phyloP scores from a whole-genome alignment of 75 land plant genomes.

The Pinus albicaulis region DNA sequence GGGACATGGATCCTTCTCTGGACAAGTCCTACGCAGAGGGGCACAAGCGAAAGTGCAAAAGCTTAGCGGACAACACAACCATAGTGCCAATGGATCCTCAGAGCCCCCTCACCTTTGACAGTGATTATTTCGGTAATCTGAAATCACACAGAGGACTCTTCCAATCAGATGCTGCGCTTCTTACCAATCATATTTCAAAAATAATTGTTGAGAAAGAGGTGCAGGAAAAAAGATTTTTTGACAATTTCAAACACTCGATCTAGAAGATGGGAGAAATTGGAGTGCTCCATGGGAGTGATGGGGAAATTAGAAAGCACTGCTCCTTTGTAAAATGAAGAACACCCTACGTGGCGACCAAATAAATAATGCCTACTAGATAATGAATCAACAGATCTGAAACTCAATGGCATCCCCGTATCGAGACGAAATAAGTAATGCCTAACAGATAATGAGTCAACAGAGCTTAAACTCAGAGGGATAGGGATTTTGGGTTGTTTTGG shows the following conservation, averaged over 20 bases:
- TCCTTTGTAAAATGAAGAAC: background rate
- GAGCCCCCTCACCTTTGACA: background rate
- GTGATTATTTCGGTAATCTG: background rate
- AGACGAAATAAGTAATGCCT: no score
- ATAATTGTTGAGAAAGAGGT: background rate
- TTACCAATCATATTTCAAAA: background rate
- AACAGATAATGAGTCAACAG: no score
- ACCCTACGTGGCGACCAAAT: no score
- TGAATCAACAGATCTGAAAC: no score
- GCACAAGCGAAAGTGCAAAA: conserved; percentile 1
- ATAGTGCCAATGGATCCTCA: conserved; percentile 3
- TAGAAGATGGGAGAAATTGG: conserved; percentile 32
- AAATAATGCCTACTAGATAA: no score
- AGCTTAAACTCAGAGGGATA: no score
- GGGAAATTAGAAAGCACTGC: conserved; percentile 11
- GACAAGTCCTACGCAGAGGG: conserved; percentile 9
- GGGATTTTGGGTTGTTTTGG: no score
- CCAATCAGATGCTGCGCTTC: conserved; percentile 12
- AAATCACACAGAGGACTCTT: conserved; percentile 4
- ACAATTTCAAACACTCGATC: conserved; percentile 22
- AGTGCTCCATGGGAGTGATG: conserved; percentile 10
- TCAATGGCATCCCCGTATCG: no score
- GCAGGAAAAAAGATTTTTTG: conserved; percentile 1
- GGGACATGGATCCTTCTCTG: conserved; percentile 21
- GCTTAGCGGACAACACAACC: background rate